Evolutionary conservation across 306 rosid species (phyloP).

Genomic region (Sesbania bispinosa): DNA sequence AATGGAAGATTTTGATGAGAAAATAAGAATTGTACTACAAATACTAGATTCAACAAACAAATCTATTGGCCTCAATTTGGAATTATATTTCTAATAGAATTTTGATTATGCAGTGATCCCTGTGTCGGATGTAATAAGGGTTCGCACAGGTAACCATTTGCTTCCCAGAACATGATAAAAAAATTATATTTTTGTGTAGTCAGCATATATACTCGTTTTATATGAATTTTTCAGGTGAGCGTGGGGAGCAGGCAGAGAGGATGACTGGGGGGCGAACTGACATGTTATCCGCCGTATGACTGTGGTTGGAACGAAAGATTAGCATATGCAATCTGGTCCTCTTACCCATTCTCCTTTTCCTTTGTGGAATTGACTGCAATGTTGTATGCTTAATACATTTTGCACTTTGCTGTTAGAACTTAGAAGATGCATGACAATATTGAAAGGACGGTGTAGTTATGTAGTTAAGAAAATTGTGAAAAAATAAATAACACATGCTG

Average conservation of each 20-base stretch:
- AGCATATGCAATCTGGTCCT: neutral
- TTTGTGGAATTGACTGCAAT: neutral
- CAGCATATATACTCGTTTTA: neutral
- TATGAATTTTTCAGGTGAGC: slow-evolving; percentile 59
- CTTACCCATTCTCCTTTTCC: neutral
- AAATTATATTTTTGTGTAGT: neutral
- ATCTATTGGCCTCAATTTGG: neutral
- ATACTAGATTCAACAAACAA: neutral
- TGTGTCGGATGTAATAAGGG: slow-evolving; percentile 69
- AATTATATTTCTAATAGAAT: slow-evolving; percentile 21
- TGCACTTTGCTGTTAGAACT: neutral
- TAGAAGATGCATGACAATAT: neutral
- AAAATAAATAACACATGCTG: neutral
- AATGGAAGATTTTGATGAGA: neutral
- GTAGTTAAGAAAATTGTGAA: neutral
- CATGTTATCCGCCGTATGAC: slow-evolving; percentile 22
- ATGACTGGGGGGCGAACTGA: slow-evolving; percentile 73
- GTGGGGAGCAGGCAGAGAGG: slow-evolving; percentile 77
- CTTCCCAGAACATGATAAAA: neutral
- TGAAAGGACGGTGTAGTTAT: neutral
- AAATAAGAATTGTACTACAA: neutral
- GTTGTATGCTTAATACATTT: neutral
- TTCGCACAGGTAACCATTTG: slow-evolving; percentile 74
- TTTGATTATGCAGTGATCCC: slow-evolving; percentile 70
- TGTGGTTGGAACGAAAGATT: neutral